phyloP scores from a whole-genome alignment of 805 yeast genomes.

The Debaryomyces tyrocola region DNA sequence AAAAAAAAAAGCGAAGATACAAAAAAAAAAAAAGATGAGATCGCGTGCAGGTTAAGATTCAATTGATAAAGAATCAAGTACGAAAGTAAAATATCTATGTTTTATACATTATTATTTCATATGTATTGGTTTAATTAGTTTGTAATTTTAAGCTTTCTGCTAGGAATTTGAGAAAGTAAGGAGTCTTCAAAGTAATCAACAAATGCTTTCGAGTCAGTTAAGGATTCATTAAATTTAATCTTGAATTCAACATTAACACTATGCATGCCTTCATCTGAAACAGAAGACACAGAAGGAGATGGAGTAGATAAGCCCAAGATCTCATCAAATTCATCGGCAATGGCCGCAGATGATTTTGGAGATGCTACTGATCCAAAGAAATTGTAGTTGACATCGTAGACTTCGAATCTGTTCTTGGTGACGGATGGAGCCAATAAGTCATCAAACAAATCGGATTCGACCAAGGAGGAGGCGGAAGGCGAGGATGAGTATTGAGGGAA shows the following conservation, averaged over 20 bases:
- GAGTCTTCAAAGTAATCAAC: conserved; percentile 34
- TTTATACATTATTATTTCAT: conserved; percentile 1
- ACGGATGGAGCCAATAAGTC: conserved; percentile 38
- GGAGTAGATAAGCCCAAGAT: conserved; percentile 25
- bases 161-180: conserved; percentile 31
- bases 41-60: conserved; percentile 1
- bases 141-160: conserved; percentile 10
- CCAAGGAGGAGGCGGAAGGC: conserved; percentile 23
- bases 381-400: conserved; percentile 25
- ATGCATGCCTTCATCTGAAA: conserved; percentile 7
- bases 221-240: conserved; percentile 30
- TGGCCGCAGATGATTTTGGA: not conserved
- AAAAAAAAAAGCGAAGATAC: conserved; percentile 1
- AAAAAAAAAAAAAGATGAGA: conserved; percentile 8
- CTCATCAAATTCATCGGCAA: conserved; percentile 28
- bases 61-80: conserved; percentile 1
- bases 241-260: conserved; percentile 32
- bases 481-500: conserved; percentile 38
- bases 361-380: conserved; percentile 14
- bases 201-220: conserved; percentile 36
- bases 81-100: not conserved
- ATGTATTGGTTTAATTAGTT: not conserved
- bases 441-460: conserved; percentile 33
- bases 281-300: conserved; percentile 3
- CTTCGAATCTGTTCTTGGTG: conserved; percentile 35